Percentiles rank a stretch among this genome's conserved stretches.
Conservation (phyloP, 352 stramenopile genomes). For the Pythium oligandrum region DNA sequence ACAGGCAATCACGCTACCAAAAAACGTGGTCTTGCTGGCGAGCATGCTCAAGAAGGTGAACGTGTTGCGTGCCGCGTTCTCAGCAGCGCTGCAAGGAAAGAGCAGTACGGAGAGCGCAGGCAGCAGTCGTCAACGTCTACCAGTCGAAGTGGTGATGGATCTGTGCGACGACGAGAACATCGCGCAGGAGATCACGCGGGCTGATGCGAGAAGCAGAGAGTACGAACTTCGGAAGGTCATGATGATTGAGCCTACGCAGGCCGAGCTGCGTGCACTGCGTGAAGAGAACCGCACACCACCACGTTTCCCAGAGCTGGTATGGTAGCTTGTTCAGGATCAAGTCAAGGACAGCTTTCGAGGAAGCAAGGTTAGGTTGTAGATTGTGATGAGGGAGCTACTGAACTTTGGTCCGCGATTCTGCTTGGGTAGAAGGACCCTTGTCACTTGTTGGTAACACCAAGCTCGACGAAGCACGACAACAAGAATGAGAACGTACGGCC, state of each 20-base stretch:
- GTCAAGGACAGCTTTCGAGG: too few species aligned
- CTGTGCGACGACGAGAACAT: conserved; percentile 37
- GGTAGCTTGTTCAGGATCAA: too few species aligned
- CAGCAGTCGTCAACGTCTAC: conserved; percentile 21
- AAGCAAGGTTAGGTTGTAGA: too few species aligned
- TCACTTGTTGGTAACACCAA: too few species aligned
- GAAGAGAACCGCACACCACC: conserved; percentile 4
- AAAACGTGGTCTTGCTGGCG: conserved; percentile 37
- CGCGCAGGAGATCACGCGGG: conserved; percentile 36
- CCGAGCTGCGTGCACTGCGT: conserved; percentile 3
- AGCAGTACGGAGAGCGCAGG: conserved; percentile 16
- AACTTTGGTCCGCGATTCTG: too few species aligned
- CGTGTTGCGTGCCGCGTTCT: conserved; percentile 44
- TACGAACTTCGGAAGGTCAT: conserved; percentile 50
- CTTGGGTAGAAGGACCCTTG: too few species aligned
- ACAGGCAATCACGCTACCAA: conserved; percentile 40
- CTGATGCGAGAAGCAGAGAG: conserved; percentile 14
- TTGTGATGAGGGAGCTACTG: too few species aligned
- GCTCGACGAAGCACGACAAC: too few species aligned
- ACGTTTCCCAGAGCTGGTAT: conserved; percentile 9
- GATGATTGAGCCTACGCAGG: conserved; percentile 23
- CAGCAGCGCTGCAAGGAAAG: conserved; percentile 39
- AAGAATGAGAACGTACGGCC: too few species aligned
- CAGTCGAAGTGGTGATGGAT: conserved; percentile 21
- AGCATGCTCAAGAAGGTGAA: conserved; percentile 43